These are phyloP conservation scores for Saturnispora galanensis DNA, from an alignment of 805 yeast genomes.

Conservation along the genomic window DNA sequence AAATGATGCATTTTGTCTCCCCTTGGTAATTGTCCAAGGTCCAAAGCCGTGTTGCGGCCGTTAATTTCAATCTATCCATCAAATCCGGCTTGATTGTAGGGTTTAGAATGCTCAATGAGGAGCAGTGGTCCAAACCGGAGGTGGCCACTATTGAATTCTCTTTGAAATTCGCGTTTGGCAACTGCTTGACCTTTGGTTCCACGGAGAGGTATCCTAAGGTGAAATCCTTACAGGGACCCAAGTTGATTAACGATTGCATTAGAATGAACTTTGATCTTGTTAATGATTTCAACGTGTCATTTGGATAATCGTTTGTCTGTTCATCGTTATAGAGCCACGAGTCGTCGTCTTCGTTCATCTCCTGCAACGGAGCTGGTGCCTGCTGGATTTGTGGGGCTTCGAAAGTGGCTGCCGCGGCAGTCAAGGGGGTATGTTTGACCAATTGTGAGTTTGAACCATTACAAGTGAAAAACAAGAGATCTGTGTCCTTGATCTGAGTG, in stretches of 20 bases:
- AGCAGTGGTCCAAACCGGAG: slow-evolving; percentile 50
- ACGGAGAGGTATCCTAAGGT: slow-evolving; percentile 53
- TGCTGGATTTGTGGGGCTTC: too few relatives aligned
- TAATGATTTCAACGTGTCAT: slow-evolving; percentile 11
- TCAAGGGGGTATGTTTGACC: slow-evolving; percentile 26
- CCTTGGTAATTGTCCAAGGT: slow-evolving; percentile 35
- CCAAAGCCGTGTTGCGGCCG: slow-evolving; percentile 70
- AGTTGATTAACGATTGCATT: slow-evolving; percentile 47
- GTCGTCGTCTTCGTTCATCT: slow-evolving; percentile 35
- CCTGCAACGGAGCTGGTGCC: slow-evolving; percentile 10
- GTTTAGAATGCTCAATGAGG: slow-evolving; percentile 50
- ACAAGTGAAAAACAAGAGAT: slow-evolving; percentile 49
- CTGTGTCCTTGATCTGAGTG: slow-evolving; percentile 30
- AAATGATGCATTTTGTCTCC: slow-evolving; percentile 48
- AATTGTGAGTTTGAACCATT: slow-evolving; percentile 50
- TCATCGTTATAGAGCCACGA: slow-evolving; percentile 31
- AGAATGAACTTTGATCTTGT: slow-evolving; percentile 30
- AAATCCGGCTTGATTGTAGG: slow-evolving; percentile 63
- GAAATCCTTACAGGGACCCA: slow-evolving; percentile 67
- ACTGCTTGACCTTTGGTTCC: slow-evolving; percentile 46
- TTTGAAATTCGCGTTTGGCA: slow-evolving; percentile 55
- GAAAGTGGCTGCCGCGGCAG: slow-evolving; percentile 4
- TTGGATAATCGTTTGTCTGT: slow-evolving; percentile 18
- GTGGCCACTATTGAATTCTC: slow-evolving; percentile 63
- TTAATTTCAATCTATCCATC: slow-evolving; percentile 58